phyloP scores from a whole-genome alignment of 2,329 filamentous ascomycete genomes.

The Microdochium bolleyi region DNA sequence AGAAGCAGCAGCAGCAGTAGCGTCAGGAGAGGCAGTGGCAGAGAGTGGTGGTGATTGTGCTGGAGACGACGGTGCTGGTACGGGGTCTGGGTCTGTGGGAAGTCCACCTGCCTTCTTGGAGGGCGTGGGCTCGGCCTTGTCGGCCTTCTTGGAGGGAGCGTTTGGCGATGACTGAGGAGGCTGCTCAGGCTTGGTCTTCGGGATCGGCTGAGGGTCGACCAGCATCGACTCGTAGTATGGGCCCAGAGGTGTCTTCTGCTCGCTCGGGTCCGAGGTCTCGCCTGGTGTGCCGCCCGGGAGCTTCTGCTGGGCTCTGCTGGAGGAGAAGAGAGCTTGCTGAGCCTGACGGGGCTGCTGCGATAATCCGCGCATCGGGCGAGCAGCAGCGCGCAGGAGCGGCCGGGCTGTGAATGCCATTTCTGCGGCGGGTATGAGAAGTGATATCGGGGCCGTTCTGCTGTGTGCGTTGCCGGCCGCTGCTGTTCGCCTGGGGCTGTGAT shows the following conservation, averaged over 20 bases:
- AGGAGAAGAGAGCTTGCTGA: slow-evolving; percentile 12
- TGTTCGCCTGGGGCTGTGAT: not conserved
- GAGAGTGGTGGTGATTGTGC: not conserved
- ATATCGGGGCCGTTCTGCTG: not conserved
- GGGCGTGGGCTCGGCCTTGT: slow-evolving; percentile 14
- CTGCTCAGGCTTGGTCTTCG: slow-evolving; percentile 31
- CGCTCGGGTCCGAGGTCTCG: slow-evolving; percentile 12
- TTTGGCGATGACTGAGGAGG: slow-evolving; percentile 31
- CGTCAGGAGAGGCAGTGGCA: slow-evolving; percentile 7
- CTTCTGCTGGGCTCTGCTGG: slow-evolving; percentile 6
- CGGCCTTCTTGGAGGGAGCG: slow-evolving; percentile 13
- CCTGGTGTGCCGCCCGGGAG: slow-evolving; percentile 17
- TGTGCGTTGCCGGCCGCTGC: not conserved
- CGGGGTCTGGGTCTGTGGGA: slow-evolving; percentile 1
- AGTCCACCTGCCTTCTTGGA: slow-evolving; percentile 8
- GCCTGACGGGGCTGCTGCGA: slow-evolving; percentile 3
- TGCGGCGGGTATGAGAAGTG: not conserved
- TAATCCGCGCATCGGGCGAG: slow-evolving; percentile 2
- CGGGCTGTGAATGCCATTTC: not conserved
- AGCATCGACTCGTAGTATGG: slow-evolving; percentile 53
- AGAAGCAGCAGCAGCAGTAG: slow-evolving; percentile 13
- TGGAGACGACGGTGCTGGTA: slow-evolving; percentile 2
- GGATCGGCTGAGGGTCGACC: slow-evolving; percentile 32
- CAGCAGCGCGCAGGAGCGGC: not conserved
- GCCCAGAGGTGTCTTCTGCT: slow-evolving; percentile 44